These are phyloP conservation scores for Rhinocladiella similis DNA, from an alignment of 2,329 filamentous ascomycete genomes.

Conservation along the genomic window DNA sequence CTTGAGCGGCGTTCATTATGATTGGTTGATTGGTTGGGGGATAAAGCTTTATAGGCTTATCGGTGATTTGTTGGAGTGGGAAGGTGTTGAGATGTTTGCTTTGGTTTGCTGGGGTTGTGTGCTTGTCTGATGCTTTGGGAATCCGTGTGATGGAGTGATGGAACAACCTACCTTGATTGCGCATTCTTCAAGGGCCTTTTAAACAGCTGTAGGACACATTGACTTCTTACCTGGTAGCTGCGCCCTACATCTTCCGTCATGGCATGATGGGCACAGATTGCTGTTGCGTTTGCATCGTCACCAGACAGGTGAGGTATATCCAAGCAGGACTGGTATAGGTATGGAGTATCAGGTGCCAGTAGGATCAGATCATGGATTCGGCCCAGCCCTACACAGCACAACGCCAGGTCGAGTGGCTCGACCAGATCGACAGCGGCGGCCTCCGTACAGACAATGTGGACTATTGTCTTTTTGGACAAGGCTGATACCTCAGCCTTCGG, in stretches of 20 bases:
- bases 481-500: neutral
- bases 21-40: neutral
- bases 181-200: slow-evolving; percentile 4
- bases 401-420: neutral
- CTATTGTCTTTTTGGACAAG: slow-evolving; percentile 1
- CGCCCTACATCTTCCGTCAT: neutral
- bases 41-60: neutral
- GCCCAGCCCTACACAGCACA: neutral
- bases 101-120: slow-evolving; percentile 4
- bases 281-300: slow-evolving; percentile 7
- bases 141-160: slow-evolving; percentile 1
- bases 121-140: neutral
- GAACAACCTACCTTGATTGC: slow-evolving; percentile 1
- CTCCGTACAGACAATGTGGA: slow-evolving; percentile 1
- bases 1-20: slow-evolving; percentile 24
- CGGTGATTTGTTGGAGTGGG: slow-evolving; percentile 5
- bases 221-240: neutral
- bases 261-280: neutral
- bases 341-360: slow-evolving; percentile 8
- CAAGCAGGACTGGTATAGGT: neutral
- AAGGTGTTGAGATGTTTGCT: neutral
- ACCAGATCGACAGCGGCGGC: slow-evolving; percentile 8
- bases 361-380: slow-evolving; percentile 16
- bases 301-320: slow-evolving; percentile 7
- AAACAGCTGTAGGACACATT: neutral